Conservation (phyloP, 331 rosid species). For the Spiraea crenata region DNA sequence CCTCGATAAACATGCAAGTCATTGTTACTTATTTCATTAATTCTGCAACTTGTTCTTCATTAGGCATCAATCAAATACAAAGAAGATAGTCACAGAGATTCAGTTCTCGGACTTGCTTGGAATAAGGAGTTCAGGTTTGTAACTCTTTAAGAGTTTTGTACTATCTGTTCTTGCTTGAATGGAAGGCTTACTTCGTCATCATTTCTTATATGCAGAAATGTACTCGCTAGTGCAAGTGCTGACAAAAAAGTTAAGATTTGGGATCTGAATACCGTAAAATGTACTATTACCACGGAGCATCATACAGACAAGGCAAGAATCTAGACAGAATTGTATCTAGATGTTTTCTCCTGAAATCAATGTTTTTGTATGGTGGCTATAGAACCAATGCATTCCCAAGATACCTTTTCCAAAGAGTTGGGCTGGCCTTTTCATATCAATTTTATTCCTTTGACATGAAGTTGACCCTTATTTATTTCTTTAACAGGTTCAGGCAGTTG, state of each 20-base stretch:
- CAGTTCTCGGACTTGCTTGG: slow-evolving; percentile 96
- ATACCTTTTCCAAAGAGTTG: not conserved
- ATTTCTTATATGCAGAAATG: slow-evolving; percentile 46
- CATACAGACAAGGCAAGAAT: slow-evolving; percentile 78
- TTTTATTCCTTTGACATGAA: slow-evolving; percentile 18
- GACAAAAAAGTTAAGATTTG: slow-evolving; percentile 84
- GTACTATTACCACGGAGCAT: slow-evolving; percentile 77
- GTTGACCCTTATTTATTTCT: slow-evolving; percentile 24
- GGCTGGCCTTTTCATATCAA: not conserved
- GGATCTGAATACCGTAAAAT: slow-evolving; percentile 78
- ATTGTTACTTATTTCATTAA: slow-evolving; percentile 19
- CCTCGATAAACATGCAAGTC: not conserved
- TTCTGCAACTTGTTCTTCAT: slow-evolving; percentile 28
- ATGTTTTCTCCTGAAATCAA: not conserved
- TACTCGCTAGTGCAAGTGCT: slow-evolving; percentile 96
- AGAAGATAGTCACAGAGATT: slow-evolving; percentile 78
- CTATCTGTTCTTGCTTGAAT: slow-evolving; percentile 23
- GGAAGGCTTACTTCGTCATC: slow-evolving; percentile 12
- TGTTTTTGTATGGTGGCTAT: not conserved
- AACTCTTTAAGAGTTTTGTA: not conserved
- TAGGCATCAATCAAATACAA: slow-evolving; percentile 67
- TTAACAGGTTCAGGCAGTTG: slow-evolving; percentile 86
- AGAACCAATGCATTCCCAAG: not conserved
- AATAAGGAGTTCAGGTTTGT: slow-evolving; percentile 86
- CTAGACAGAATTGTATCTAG: slow-evolving; percentile 3